Conservation (phyloP, 441 rosid species). For the Aquilaria agallochum region DNA sequence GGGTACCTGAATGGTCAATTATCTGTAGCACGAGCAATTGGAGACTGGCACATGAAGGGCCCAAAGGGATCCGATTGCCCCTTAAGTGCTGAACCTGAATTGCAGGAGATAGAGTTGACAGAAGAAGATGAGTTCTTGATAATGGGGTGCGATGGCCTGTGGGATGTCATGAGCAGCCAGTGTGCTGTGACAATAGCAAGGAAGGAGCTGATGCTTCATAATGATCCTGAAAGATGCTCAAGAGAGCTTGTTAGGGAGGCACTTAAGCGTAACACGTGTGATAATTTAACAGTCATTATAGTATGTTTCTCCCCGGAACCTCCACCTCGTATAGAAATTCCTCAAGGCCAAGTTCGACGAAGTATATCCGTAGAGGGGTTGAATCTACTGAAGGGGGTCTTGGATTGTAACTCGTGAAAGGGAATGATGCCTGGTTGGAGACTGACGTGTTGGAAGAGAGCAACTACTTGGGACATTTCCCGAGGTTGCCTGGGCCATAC, state of each 20-base stretch:
- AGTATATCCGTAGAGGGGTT: slow-evolving; percentile 90
- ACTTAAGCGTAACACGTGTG: slow-evolving; percentile 67
- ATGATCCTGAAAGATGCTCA: slow-evolving; percentile 90
- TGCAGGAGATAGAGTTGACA: slow-evolving; percentile 46
- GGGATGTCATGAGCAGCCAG: slow-evolving; percentile 97
- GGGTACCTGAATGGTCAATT: slow-evolving; percentile 90
- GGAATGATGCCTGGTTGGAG: slow-evolving; percentile 3
- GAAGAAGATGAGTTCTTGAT: slow-evolving; percentile 90
- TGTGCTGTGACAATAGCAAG: slow-evolving; percentile 78
- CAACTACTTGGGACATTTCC: slow-evolving; percentile 13
- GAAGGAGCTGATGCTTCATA: slow-evolving; percentile 81
- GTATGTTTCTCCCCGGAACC: slow-evolving; percentile 80
- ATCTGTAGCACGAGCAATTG: slow-evolving; percentile 86
- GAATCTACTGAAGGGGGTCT: slow-evolving; percentile 70
- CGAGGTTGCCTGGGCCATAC: slow-evolving; percentile 11
- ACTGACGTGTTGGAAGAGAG: slow-evolving; percentile 10
- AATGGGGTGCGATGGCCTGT: slow-evolving; percentile 89
- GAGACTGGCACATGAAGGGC: slow-evolving; percentile 95
- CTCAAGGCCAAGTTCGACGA: slow-evolving; percentile 51
- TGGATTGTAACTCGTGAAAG: slow-evolving; percentile 47
- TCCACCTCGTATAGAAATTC: slow-evolving; percentile 74
- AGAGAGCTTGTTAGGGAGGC: slow-evolving; percentile 86
- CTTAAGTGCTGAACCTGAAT: slow-evolving; percentile 77
- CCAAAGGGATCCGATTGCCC: slow-evolving; percentile 76
- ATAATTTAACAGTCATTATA: slow-evolving; percentile 73